Evolutionary conservation across 1,284 basidiomycete species (phyloP), one percentile per base, ranked within the genome.

Genomic region (Singerocomus rubriflavus): DNA sequence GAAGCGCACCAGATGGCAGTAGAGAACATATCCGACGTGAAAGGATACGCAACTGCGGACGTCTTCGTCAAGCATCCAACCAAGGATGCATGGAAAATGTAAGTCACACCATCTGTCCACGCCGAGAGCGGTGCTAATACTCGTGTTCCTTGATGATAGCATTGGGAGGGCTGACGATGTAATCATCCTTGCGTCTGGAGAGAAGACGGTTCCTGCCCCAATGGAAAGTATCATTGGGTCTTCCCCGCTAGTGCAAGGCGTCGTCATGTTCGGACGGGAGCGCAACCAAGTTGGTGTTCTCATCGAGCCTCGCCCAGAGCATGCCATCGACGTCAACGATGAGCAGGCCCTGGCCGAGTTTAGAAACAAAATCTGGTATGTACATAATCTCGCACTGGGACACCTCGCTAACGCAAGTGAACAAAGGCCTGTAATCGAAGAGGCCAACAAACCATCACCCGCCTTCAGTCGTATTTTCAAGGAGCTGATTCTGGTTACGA

Each of bases 31-130:
- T 5, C 17, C 2, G 50, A 51, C 2, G 26, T 42, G 1, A 42
- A 11, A 12, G 50, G 50, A 5, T 51, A 51, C 7, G 48, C 39
- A 3, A 51, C 50, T 1, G 17, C 39, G 5, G 50, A 51, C 7
- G 6, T 51, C 6, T 51, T 51, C 25, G 48, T 51, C 8, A 51
- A 33, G 17, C 50, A 51, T 5, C 50, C 50, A 6, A 51, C 50
- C 0, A 51, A 51, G 12, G 30, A 51, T n/a, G 27, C 43, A 39
- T 51, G 50, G 50, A 42, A 32, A 30, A 42, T 51, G 50, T 43
- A 10, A n/a, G 47, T 26, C 43, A 21, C 21, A 21, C 4, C 21
- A 21, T 21, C 21, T 21, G 21, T 21, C 21, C 21, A 21, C 21
- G 21, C 21, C 21, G 21, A 21, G 21, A 21, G 21, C 21, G 21